A percentile compares a stretch with the other conserved stretches of the same genome.
Evolutionary conservation across 2,329 filamentous ascomycete species (phyloP).

Genomic region (Xylariaceae sp.): DNA sequence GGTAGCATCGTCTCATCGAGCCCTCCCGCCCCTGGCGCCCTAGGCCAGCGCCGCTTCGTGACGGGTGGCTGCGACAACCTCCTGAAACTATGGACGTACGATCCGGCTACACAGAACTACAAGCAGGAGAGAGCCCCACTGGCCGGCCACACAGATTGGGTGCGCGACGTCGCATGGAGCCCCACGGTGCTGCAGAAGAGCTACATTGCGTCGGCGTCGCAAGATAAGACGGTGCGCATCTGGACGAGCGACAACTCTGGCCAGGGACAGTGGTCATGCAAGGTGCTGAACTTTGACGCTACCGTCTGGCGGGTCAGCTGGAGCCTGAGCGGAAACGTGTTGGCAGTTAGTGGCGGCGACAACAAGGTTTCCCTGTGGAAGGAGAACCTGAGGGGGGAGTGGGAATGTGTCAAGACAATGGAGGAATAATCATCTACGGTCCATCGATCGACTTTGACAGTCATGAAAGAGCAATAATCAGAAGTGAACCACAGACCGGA

Average conservation of each 20-base stretch:
- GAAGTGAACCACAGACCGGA: too few relatives aligned
- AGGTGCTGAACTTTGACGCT: constrained; percentile 80
- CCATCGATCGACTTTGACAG: background rate
- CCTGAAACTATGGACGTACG: constrained; percentile 89
- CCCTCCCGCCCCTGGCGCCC: constrained; percentile 48
- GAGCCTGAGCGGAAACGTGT: constrained; percentile 93
- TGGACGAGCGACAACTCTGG: constrained; percentile 75
- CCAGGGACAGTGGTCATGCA: constrained; percentile 73
- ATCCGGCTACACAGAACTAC: constrained; percentile 55
- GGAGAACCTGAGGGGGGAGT: constrained; percentile 92
- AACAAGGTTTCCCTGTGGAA: constrained; percentile 99
- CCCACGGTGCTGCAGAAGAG: constrained; percentile 91
- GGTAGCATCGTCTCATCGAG: constrained; percentile 77
- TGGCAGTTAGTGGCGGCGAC: constrained; percentile 88
- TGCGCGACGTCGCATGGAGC: constrained; percentile 94
- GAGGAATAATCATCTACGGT: constrained; percentile 58
- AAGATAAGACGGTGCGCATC: constrained; percentile 96
- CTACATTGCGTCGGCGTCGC: constrained; percentile 91
- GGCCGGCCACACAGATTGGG: constrained; percentile 88
- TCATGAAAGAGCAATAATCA: too few relatives aligned
- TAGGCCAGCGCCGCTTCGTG: constrained; percentile 74
- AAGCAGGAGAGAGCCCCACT: constrained; percentile 60
- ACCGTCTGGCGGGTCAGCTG: constrained; percentile 96
- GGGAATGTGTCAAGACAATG: constrained; percentile 96
- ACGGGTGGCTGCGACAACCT: constrained; percentile 92